phyloP scores from a whole-genome alignment of 2,329 filamentous ascomycete genomes.

The Eurotiales sp. region DNA sequence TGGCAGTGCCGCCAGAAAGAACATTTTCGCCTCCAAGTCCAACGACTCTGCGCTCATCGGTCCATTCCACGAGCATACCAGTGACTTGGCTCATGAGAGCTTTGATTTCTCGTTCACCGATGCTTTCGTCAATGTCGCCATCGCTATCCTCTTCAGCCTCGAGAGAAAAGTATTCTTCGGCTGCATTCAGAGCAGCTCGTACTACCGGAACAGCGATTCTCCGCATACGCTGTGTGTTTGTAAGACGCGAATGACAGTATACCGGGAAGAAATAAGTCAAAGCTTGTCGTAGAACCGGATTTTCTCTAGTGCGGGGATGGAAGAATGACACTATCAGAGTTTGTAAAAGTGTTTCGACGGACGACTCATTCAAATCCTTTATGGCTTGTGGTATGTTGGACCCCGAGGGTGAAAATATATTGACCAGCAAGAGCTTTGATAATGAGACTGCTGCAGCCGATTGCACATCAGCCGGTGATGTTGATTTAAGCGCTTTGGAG shows the following conservation, averaged over 20 bases:
- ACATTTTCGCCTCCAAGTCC: constrained; percentile 54
- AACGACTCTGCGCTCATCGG: constrained; percentile 75
- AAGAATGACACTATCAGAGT: constrained; percentile 85
- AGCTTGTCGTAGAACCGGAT: constrained; percentile 79
- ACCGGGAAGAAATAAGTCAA: constrained; percentile 93
- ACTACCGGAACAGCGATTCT: constrained; percentile 69
- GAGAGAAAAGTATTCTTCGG: constrained; percentile 63
- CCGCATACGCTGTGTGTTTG: constrained; percentile 80
- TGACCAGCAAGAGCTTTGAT: constrained; percentile 79
- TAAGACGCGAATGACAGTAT: constrained; percentile 79
- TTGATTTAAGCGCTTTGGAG: constrained; percentile 71
- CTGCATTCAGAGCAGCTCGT: constrained; percentile 60
- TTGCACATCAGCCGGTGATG: constrained; percentile 69
- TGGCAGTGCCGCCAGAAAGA: constrained; percentile 51
- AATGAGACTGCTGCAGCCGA: constrained; percentile 75
- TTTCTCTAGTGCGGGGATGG: constrained; percentile 73
- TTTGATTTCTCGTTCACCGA: constrained; percentile 60
- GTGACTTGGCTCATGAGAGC: constrained; percentile 69
- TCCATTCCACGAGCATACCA: constrained; percentile 85
- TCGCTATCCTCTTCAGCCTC: constrained; percentile 72
- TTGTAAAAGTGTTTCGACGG: constrained; percentile 70
- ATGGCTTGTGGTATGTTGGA: constrained; percentile 52
- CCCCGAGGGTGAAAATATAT: constrained; percentile 56
- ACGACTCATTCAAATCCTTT: constrained; percentile 50
- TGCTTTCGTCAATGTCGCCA: constrained; percentile 69